Evolutionary conservation across 345 rosid genomes (phyloP).

Genomic region (Xanthoceras sorbifolium): DNA sequence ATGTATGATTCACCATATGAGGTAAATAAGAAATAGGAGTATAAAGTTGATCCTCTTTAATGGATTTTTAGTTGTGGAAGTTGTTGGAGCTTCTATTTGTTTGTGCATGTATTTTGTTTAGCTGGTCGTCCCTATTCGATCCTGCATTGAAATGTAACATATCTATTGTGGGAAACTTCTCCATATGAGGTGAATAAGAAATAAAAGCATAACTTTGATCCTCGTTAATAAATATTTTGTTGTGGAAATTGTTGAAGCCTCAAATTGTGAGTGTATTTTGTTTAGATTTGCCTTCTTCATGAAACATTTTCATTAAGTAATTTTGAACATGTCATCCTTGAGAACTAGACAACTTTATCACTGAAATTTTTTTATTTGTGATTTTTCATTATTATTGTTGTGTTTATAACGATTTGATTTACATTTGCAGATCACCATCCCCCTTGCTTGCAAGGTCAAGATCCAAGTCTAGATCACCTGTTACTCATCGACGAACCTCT

Average conservation of each 20-base stretch:
- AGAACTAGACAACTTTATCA: not conserved
- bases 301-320: not conserved
- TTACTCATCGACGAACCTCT: slow-evolving; percentile 37
- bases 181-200: not conserved
- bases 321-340: slow-evolving; percentile 6
- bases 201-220: not conserved
- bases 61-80: no score
- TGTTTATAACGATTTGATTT: not conserved
- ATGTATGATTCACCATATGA: not conserved
- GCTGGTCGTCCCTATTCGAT: not conserved
- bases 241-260: not conserved
- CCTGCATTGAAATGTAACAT: not conserved
- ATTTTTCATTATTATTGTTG: not conserved
- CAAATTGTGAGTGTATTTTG: not conserved
- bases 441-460: slow-evolving; percentile 61
- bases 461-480: slow-evolving; percentile 80
- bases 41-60: not conserved
- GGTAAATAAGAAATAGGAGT: not conserved
- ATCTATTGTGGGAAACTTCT: not conserved
- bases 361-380: not conserved
- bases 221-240: not conserved
- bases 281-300: not conserved
- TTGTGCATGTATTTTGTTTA: not conserved
- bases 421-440: slow-evolving; percentile 16
- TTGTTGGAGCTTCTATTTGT: not conserved